Percentiles rank a stretch among this genome's conserved stretches.
These are phyloP conservation scores for Turnera subulata DNA, from an alignment of 345 rosid genomes.

Conservation along the genomic window DNA sequence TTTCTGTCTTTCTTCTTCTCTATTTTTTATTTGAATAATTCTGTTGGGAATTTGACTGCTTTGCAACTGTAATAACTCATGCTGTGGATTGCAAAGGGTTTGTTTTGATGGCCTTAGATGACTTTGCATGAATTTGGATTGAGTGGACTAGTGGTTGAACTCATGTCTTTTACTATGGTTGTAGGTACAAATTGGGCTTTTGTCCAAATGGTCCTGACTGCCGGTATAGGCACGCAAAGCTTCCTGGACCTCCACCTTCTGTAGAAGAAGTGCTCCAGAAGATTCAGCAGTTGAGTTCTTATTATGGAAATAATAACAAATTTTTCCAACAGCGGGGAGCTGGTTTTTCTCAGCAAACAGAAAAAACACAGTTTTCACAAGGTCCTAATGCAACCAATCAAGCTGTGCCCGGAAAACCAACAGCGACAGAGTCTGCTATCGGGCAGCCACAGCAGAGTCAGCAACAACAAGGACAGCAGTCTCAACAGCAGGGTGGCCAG, in stretches of 20 bases:
- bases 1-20: too few relatives aligned
- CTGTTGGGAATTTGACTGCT: too few relatives aligned
- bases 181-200: conserved; percentile 96
- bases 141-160: too few relatives aligned
- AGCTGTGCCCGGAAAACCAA: conserved; percentile 38
- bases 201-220: conserved; percentile 99
- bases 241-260: conserved; percentile 92
- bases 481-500: conserved; percentile 64
- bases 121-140: too few relatives aligned
- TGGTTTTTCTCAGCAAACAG: conserved; percentile 51
- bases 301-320: conserved; percentile 54
- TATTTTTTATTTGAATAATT: too few relatives aligned
- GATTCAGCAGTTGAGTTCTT: conserved; percentile 81
- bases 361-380: conserved; percentile 56
- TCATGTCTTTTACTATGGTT: conserved; percentile 3
- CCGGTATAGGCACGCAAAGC: conserved; percentile 89
- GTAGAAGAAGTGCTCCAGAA: conserved; percentile 95
- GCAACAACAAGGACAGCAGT: conserved; percentile 56
- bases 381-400: conserved; percentile 41
- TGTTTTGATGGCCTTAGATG: not conserved
- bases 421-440: conserved; percentile 41
- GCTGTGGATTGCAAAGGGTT: not conserved
- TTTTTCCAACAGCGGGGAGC: conserved; percentile 63
- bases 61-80: not conserved
- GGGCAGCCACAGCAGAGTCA: conserved; percentile 39